Evolutionary conservation across 73 alveolate species (phyloP).

Genomic region (Paraurostyla sp.): DNA sequence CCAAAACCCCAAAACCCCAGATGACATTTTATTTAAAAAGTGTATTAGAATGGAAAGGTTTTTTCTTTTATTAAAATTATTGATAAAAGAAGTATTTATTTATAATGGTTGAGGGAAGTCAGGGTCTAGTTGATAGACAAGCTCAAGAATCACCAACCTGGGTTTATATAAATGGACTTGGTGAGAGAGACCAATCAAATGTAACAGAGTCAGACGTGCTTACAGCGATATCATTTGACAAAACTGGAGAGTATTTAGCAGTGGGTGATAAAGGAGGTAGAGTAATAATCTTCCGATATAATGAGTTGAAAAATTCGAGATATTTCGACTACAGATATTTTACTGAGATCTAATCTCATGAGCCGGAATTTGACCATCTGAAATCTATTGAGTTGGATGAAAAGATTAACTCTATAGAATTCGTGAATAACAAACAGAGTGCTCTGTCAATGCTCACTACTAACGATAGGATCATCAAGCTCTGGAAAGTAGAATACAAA

Average conservation of each 20-base stretch:
- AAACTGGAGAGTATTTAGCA: conserved; percentile 70
- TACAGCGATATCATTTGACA: conserved; percentile 65
- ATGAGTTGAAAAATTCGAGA: conserved; percentile 28
- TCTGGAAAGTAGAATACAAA: conserved; percentile 65
- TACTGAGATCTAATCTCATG: conserved; percentile 73
- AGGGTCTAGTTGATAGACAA: no score
- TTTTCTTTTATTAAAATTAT: no score
- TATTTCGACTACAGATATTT: conserved; percentile 64
- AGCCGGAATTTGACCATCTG: conserved; percentile 73
- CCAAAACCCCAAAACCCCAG: no score
- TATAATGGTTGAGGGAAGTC: no score
- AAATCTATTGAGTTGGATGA: conserved; percentile 62
- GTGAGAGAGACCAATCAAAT: conserved; percentile 64
- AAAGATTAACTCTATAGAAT: conserved; percentile 63
- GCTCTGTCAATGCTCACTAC: conserved; percentile 60
- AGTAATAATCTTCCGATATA: conserved; percentile 61
- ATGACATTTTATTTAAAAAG: no score
- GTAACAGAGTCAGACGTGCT: conserved; percentile 62
- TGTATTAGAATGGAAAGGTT: no score
- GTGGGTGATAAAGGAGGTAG: conserved; percentile 78
- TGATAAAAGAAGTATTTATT: no score
- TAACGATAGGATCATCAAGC: conserved; percentile 67
- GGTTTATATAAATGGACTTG: conserved; percentile 69
- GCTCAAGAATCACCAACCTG: conserved; percentile 29
- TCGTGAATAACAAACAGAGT: conserved; percentile 46